These are phyloP conservation scores for Acer yangbiense DNA, from an alignment of 345 rosid genomes.

Conservation along the genomic window DNA sequence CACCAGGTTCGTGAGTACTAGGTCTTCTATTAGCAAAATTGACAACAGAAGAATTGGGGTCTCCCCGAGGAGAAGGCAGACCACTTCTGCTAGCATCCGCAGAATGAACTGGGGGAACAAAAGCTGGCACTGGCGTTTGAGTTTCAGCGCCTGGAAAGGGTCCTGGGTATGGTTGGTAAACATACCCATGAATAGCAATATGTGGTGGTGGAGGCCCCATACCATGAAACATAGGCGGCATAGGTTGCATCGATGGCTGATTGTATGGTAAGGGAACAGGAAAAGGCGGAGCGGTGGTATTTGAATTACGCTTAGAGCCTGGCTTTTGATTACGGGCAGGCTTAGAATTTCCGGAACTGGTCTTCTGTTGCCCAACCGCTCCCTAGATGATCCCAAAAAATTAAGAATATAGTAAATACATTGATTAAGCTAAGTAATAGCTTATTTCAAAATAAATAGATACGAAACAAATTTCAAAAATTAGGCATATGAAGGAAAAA, in stretches of 20 bases:
- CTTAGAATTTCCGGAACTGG: constrained; percentile 58
- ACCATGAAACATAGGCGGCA: constrained; percentile 55
- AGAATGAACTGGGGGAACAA: constrained; percentile 51
- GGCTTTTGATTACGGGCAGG: constrained; percentile 61
- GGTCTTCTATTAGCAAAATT: constrained; percentile 54
- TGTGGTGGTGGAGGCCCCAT: constrained; percentile 68
- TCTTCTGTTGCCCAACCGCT: constrained; percentile 52
- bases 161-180: constrained; percentile 59
- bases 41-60: constrained; percentile 46
- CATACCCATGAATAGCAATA: constrained; percentile 62
- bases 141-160: constrained; percentile 64
- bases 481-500: not conserved
- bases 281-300: constrained; percentile 55
- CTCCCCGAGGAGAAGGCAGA: constrained; percentile 62
- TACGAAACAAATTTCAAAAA: not conserved
- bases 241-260: constrained; percentile 48
- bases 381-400: constrained; percentile 45
- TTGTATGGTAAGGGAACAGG: constrained; percentile 55
- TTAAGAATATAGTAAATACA: constrained; percentile 1
- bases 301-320: constrained; percentile 62
- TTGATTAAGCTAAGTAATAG: constrained; percentile 7
- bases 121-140: constrained; percentile 59
- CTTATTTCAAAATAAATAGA: not conserved
- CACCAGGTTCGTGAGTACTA: constrained; percentile 47
- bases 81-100: constrained; percentile 37